These are phyloP conservation scores for Bacidia gigantensis DNA, from an alignment of 495 filamentous ascomycete genomes.

Conservation along the genomic window DNA sequence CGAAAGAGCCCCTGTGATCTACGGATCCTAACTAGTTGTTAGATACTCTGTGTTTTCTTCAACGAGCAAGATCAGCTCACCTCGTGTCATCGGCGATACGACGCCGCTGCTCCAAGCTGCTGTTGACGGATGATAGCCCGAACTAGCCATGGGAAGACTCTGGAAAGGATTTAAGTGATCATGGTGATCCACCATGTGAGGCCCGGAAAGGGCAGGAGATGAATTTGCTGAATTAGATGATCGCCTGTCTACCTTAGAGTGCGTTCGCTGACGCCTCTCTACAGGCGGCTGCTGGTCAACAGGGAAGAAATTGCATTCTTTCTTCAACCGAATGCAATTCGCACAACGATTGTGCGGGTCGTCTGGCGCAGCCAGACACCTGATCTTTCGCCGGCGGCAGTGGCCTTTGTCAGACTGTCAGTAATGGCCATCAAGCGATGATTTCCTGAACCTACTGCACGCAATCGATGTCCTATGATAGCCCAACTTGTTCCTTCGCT, in stretches of 20 bases:
- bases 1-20: conserved; percentile 13
- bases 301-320: conserved; percentile 88
- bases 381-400: conserved; percentile 88
- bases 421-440: neutral
- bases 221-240: conserved; percentile 33
- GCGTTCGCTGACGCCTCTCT: conserved; percentile 37
- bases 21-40: neutral
- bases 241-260: conserved; percentile 29
- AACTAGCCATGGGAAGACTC: conserved; percentile 4
- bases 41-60: neutral
- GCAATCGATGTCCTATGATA: conserved; percentile 96
- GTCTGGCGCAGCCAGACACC: conserved; percentile 68
- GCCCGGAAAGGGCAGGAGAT: conserved; percentile 24
- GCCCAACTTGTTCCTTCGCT: conserved; percentile 89
- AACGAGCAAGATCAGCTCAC: conserved; percentile 3
- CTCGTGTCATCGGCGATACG: conserved; percentile 16
- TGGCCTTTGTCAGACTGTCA: conserved; percentile 46
- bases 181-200: conserved; percentile 20
- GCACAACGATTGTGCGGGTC: conserved; percentile 77
- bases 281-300: conserved; percentile 69
- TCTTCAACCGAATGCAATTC: conserved; percentile 92
- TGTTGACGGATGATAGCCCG: conserved; percentile 18
- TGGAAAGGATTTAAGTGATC: conserved; percentile 32
- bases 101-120: conserved; percentile 6
- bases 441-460: conserved; percentile 60